phyloP scores from a whole-genome alignment of 306 rosid genomes.

The Oxytropis ochrocephala region DNA sequence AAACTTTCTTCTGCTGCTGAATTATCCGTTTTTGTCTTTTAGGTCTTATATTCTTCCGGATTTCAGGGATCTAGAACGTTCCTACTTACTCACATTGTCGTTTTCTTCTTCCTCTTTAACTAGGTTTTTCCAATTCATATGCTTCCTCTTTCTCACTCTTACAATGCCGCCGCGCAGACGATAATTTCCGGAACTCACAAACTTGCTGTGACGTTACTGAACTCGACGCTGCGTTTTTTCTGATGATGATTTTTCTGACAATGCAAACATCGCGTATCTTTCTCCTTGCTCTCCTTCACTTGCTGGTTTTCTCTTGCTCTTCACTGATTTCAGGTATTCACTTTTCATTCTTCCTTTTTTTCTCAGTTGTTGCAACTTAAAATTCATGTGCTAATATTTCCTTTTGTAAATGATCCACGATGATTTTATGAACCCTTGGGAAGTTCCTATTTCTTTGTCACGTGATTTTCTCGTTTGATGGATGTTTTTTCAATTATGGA shows the following conservation, averaged over 20 bases:
- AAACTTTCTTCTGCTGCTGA: background rate
- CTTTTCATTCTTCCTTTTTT: background rate
- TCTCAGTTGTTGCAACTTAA: background rate
- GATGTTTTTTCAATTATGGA: background rate
- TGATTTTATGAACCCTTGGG: background rate
- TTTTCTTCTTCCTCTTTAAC: background rate
- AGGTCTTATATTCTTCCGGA: constrained; percentile 26
- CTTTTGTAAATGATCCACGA: background rate
- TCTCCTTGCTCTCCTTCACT: constrained; percentile 34
- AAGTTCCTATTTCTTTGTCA: background rate
- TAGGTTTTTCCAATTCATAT: constrained; percentile 43
- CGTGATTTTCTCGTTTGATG: background rate
- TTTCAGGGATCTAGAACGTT: constrained; percentile 56
- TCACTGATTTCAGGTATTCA: constrained; percentile 31
- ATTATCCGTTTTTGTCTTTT: background rate
- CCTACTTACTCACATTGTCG: constrained; percentile 32
- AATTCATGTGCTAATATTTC: background rate
- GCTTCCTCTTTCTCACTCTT: background rate
- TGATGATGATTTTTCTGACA: constrained; percentile 42
- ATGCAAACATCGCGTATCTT: constrained; percentile 48
- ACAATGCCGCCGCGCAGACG: background rate
- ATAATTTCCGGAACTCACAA: constrained; percentile 9
- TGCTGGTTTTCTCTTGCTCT: constrained; percentile 40
- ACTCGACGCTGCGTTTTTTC: constrained; percentile 25
- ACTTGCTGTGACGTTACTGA: constrained; percentile 12